Conservation (phyloP, 805 yeast species). For the Zygotorulaspora danielsina region DNA sequence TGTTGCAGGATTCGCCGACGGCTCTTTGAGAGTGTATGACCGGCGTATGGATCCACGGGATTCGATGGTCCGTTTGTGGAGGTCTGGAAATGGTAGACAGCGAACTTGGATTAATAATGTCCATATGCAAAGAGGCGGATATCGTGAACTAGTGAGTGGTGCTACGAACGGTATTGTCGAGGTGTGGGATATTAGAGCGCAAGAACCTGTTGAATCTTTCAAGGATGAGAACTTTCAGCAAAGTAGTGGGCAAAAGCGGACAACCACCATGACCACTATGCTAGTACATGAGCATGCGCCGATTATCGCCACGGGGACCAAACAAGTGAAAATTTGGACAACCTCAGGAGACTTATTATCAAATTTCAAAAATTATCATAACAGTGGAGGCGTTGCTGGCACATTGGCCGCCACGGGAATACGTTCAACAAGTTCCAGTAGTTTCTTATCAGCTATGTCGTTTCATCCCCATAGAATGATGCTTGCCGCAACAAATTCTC, state of each 20-base stretch:
- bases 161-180: conserved; percentile 76
- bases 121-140: conserved; percentile 96
- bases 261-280: conserved; percentile 52
- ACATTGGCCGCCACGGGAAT: conserved; percentile 34
- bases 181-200: conserved; percentile 83
- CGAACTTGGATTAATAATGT: conserved; percentile 65
- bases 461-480: conserved; percentile 95
- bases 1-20: conserved; percentile 87
- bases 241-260: conserved; percentile 21
- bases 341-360: conserved; percentile 74
- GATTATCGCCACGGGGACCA: conserved; percentile 81
- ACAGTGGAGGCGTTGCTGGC: conserved; percentile 33
- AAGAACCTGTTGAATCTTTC: conserved; percentile 66
- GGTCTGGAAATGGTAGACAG: conserved; percentile 40
- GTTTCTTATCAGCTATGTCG: conserved; percentile 59
- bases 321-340: conserved; percentile 74
- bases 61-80: conserved; percentile 82
- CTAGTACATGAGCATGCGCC: conserved; percentile 97
- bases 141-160: conserved; percentile 82
- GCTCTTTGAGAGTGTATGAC: conserved; percentile 87
- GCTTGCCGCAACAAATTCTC: conserved; percentile 79
- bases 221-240: conserved; percentile 45
- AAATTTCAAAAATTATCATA: conserved; percentile 46
- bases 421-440: conserved; percentile 25
- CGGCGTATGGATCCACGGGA: conserved; percentile 79